phyloP scores from a whole-genome alignment of 2,329 filamentous ascomycete genomes.

The Cadophora malorum region DNA sequence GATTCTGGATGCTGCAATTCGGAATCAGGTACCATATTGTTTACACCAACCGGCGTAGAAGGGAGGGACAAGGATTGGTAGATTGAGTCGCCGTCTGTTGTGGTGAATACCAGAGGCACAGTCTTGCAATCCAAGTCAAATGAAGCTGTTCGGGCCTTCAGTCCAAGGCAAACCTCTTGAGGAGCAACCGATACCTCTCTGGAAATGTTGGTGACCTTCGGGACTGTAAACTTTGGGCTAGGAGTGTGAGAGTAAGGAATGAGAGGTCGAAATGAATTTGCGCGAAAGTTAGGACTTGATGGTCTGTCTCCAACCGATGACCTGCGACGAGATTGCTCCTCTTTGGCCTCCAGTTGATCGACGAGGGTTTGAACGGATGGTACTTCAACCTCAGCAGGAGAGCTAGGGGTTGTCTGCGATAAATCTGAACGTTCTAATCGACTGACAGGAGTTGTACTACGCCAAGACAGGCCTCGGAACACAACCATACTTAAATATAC shows the following conservation, averaged over 20 bases:
- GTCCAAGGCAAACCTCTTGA: constrained; percentile 7
- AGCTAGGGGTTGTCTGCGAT: constrained; percentile 10
- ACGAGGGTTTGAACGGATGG: constrained; percentile 19
- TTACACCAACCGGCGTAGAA: not conserved
- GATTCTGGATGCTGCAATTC: constrained; percentile 2
- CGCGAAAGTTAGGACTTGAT: constrained; percentile 8
- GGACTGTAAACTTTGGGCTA: not conserved
- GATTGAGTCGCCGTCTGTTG: constrained; percentile 8
- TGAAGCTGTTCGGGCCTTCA: constrained; percentile 1
- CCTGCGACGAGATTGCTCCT: constrained; percentile 14
- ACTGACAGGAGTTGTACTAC: constrained; percentile 25
- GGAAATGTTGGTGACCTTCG: not conserved
- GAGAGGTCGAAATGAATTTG: constrained; percentile 4
- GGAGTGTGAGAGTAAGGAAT: constrained; percentile 7
- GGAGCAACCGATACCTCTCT: not conserved
- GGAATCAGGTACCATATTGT: constrained; percentile 9
- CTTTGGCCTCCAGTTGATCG: constrained; percentile 3
- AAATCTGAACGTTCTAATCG: constrained; percentile 17
- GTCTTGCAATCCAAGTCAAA: not conserved
- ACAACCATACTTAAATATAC: constrained; percentile 31
- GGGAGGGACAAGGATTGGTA: constrained; percentile 3
- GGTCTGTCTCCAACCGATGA: constrained; percentile 20
- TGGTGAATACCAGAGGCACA: constrained; percentile 1
- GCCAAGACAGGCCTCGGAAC: constrained; percentile 27
- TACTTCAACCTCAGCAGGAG: constrained; percentile 6